A percentile compares a stretch with the other conserved stretches of the same genome.
These are phyloP conservation scores for Candida verbasci DNA, from an alignment of 805 yeast species.

Conservation along the genomic window DNA sequence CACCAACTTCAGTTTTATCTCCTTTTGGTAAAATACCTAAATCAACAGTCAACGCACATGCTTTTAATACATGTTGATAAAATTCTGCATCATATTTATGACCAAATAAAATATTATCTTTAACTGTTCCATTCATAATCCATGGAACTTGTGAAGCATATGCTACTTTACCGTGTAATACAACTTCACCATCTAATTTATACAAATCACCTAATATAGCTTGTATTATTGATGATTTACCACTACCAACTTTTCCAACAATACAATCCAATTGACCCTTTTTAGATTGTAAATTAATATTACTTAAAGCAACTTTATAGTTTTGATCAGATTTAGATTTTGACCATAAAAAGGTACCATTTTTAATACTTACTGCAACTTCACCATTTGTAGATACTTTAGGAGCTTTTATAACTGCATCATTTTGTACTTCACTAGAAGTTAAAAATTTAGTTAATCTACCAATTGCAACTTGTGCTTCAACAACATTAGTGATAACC, in stretches of 20 bases:
- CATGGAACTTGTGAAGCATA: slow-evolving; percentile 93
- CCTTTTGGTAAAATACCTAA: slow-evolving; percentile 79
- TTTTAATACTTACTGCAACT: slow-evolving; percentile 53
- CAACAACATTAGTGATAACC: slow-evolving; percentile 81
- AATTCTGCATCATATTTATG: slow-evolving; percentile 76
- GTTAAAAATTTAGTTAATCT: slow-evolving; percentile 73
- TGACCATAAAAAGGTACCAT: slow-evolving; percentile 77
- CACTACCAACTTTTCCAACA: slow-evolving; percentile 87
- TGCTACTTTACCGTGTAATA: slow-evolving; percentile 73
- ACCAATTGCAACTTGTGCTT: slow-evolving; percentile 77
- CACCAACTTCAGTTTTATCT: slow-evolving; percentile 91
- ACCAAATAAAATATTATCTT: slow-evolving; percentile 89
- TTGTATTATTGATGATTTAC: slow-evolving; percentile 80
- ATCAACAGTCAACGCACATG: slow-evolving; percentile 84
- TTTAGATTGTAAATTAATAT: slow-evolving; percentile 57
- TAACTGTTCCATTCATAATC: slow-evolving; percentile 94
- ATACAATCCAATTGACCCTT: slow-evolving; percentile 81
- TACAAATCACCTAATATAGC: slow-evolving; percentile 79
- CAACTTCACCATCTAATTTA: slow-evolving; percentile 68
- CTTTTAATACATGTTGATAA: slow-evolving; percentile 74
- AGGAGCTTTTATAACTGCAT: slow-evolving; percentile 57
- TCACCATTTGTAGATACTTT: slow-evolving; percentile 58
- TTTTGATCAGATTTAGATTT: slow-evolving; percentile 53
- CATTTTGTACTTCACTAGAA: slow-evolving; percentile 77
- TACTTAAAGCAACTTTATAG: slow-evolving; percentile 61